Conservation (phyloP, 208 protist species). For the Leptomonas pyrrhocoris region DNA sequence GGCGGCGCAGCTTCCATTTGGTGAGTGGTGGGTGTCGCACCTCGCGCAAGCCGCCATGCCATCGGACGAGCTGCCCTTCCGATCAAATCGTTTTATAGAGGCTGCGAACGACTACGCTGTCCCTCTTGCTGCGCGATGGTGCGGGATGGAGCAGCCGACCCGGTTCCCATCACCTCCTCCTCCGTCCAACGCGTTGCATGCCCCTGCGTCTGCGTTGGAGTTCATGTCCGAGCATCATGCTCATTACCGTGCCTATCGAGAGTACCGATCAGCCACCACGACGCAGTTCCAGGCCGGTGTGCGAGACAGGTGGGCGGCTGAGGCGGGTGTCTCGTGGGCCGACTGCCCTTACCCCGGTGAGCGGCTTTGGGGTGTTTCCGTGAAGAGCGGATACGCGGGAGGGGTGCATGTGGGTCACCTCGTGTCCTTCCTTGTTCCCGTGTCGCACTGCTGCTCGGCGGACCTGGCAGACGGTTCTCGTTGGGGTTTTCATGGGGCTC, state of each 20-base stretch:
- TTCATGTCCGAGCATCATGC: background rate
- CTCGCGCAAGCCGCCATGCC: slow-evolving; percentile 15
- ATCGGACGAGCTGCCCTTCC: background rate
- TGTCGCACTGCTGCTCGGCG: background rate
- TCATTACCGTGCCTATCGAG: background rate
- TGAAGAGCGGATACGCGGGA: slow-evolving; percentile 10
- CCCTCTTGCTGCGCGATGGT: no score
- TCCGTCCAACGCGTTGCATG: background rate
- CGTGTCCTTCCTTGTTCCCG: slow-evolving; percentile 17
- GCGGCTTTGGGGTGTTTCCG: background rate
- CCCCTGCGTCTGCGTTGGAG: background rate
- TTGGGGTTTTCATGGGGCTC: no score
- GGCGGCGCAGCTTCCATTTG: slow-evolving; percentile 19
- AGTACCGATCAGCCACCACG: background rate
- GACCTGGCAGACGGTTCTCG: no score
- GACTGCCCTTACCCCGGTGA: slow-evolving; percentile 20
- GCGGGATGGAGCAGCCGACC: no score
- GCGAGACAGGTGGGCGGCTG: background rate
- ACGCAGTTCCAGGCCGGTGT: background rate
- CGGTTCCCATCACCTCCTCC: background rate
- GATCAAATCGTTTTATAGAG: background rate
- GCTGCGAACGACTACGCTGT: no score
- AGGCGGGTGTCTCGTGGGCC: background rate
- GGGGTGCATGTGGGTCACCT: slow-evolving; percentile 21
- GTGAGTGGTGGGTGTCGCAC: slow-evolving; percentile 24